Evolutionary conservation across 2,329 filamentous ascomycete genomes (phyloP).

Genomic region (Phyllosticta citriasiana): DNA sequence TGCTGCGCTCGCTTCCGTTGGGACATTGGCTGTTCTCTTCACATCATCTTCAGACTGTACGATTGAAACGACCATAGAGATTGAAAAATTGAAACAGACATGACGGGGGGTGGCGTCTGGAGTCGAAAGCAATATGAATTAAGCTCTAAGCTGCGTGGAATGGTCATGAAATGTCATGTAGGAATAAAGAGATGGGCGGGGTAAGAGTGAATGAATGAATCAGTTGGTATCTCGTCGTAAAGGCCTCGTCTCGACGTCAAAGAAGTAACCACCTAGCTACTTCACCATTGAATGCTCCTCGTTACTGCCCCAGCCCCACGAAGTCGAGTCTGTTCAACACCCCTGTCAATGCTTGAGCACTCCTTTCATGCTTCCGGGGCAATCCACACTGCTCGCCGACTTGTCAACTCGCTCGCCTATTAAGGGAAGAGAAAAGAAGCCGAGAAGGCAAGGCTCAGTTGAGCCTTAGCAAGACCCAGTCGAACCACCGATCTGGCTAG

Average conservation of each 20-base stretch:
- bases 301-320: background rate
- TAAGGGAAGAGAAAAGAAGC: background rate
- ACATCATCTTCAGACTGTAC: background rate
- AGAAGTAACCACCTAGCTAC: background rate
- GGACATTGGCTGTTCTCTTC: background rate
- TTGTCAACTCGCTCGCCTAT: background rate
- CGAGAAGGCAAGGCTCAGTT: background rate
- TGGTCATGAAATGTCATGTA: too few relatives aligned
- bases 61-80: background rate
- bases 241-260: background rate
- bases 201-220: background rate
- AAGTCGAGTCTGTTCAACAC: background rate
- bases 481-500: conserved; percentile 36
- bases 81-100: background rate
- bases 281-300: background rate
- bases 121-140: background rate
- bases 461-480: conserved; percentile 14
- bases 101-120: background rate
- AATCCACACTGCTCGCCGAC: background rate
- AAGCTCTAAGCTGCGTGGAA: too few relatives aligned
- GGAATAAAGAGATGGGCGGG: too few relatives aligned
- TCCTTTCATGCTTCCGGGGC: background rate
- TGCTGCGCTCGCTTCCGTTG: background rate
- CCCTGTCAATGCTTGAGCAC: too few relatives aligned
- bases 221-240: background rate